Conservation (phyloP, 169 alveolate genomes). For the Cryptosporidium ubiquitum region DNA sequence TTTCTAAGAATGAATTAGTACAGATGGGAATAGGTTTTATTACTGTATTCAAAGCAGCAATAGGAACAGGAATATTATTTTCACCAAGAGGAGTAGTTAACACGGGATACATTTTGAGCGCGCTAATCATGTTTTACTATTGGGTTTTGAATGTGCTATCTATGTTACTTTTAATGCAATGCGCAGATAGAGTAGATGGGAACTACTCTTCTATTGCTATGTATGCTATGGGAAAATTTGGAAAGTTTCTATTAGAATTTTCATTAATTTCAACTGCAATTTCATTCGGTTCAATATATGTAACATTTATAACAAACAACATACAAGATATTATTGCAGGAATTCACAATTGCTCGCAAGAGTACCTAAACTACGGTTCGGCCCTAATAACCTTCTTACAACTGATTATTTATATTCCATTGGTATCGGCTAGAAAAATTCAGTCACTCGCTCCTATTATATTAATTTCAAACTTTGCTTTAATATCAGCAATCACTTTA, state of each 20-base stretch:
- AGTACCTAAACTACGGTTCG: constrained; percentile 32
- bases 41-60: constrained; percentile 71
- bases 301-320: constrained; percentile 60
- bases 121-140: constrained; percentile 49
- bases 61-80: constrained; percentile 69
- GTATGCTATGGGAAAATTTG: constrained; percentile 58
- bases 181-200: constrained; percentile 44
- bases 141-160: constrained; percentile 62
- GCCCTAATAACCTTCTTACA: constrained; percentile 56
- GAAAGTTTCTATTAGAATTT: constrained; percentile 28
- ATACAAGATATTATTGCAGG: constrained; percentile 71
- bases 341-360: constrained; percentile 37
- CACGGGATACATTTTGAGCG: constrained; percentile 55
- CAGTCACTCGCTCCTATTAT: constrained; percentile 61
- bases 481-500: constrained; percentile 36
- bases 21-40: constrained; percentile 57
- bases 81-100: constrained; percentile 69
- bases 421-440: constrained; percentile 22
- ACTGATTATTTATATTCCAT: constrained; percentile 36
- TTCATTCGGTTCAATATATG: constrained; percentile 53
- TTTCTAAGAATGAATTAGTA: constrained; percentile 5
- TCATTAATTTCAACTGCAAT: constrained; percentile 57
- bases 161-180: constrained; percentile 25
- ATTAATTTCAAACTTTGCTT: constrained; percentile 29
- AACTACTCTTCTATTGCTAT: constrained; percentile 60